A percentile compares a stretch with the other conserved stretches of the same genome.
Evolutionary conservation across 129 eudicot genomes (phyloP).

Genomic region (Tagetes erecta): DNA sequence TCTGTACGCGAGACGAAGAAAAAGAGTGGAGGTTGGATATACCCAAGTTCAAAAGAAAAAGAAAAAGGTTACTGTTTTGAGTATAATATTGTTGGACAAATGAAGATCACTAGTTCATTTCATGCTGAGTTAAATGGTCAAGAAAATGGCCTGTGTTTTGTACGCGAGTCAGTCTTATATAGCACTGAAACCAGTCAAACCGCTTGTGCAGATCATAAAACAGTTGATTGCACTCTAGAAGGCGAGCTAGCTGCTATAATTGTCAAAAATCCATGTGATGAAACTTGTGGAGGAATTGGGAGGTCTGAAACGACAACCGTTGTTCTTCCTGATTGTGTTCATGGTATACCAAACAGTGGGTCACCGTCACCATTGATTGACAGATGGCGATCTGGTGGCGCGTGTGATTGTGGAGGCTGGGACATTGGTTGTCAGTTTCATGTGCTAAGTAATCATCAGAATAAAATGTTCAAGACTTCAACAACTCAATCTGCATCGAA

Average conservation of each 20-base stretch:
- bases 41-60: conserved; percentile 57
- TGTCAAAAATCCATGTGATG: conserved; percentile 40
- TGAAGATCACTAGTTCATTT: conserved; percentile 54
- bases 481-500: conserved; percentile 7
- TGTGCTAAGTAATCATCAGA: conserved; percentile 40
- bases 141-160: conserved; percentile 35
- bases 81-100: conserved; percentile 59
- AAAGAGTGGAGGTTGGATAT: conserved; percentile 71
- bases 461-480: conserved; percentile 22
- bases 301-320: conserved; percentile 42
- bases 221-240: conserved; percentile 36
- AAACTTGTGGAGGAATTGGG: conserved; percentile 27
- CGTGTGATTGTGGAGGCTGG: conserved; percentile 97
- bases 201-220: conserved; percentile 35
- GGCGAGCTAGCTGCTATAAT: conserved; percentile 76
- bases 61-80: conserved; percentile 50
- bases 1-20: conserved; percentile 71
- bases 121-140: conserved; percentile 34
- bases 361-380: conserved; percentile 56
- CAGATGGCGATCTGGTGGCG: conserved; percentile 76
- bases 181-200: conserved; percentile 42
- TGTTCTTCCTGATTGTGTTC: conserved; percentile 72
- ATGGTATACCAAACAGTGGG: conserved; percentile 57
- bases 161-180: conserved; percentile 64
- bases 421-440: conserved; percentile 81